These are phyloP conservation scores for Agrostemma githago DNA, from an alignment of 148 eudicot species.

Conservation along the genomic window DNA sequence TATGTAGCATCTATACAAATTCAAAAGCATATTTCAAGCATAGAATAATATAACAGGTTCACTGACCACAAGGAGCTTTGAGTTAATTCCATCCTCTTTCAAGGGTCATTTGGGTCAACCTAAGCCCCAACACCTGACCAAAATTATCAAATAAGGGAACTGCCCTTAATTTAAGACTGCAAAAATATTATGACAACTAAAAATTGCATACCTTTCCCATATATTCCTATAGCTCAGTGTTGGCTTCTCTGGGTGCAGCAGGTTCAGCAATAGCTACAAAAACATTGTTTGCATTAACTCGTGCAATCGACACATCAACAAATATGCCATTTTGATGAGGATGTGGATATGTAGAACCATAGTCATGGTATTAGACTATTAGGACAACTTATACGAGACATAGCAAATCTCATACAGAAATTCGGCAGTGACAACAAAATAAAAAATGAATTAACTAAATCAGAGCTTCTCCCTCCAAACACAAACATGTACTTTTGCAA, in stretches of 20 bases:
- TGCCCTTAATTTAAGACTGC: not conserved
- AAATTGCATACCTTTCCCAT: constrained; percentile 69
- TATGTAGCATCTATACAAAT: not conserved
- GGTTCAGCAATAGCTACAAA: constrained; percentile 91
- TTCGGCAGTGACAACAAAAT: too few species aligned
- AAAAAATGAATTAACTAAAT: too few species aligned
- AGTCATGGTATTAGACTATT: too few species aligned
- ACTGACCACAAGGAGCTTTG: constrained; percentile 97
- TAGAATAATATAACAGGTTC: constrained; percentile 1
- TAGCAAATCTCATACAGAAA: too few species aligned
- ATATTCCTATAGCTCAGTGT: constrained; percentile 79
- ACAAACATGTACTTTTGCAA: too few species aligned
- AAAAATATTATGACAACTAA: not conserved
- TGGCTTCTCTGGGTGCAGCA: constrained; percentile 97
- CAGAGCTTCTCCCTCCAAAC: too few species aligned
- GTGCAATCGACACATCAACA: constrained; percentile 32
- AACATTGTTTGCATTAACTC: constrained; percentile 99
- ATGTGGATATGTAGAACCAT: too few species aligned
- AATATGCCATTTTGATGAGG: too few species aligned
- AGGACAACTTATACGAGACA: too few species aligned
- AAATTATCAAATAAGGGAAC: constrained; percentile 6
- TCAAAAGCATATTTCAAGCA: not conserved
- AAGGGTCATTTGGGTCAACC: constrained; percentile 97
- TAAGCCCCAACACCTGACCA: constrained; percentile 74
- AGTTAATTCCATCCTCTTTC: constrained; percentile 99